Conservation (phyloP, 2,329 filamentous ascomycete genomes). For the Fusarium sp. region DNA sequence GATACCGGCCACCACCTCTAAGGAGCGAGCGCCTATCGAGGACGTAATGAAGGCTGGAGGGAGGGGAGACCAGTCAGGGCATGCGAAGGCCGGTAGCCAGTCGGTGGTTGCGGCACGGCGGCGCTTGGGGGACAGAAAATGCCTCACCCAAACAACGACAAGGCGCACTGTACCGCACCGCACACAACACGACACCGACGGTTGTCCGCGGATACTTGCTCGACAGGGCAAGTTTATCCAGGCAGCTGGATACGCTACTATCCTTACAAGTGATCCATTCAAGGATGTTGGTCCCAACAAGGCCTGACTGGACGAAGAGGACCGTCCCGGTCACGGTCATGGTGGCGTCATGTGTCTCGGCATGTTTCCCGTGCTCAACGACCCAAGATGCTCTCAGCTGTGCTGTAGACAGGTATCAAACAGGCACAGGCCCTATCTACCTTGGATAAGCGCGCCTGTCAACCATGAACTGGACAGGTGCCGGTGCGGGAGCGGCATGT, state of each 20-base stretch:
- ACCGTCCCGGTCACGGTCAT: slow-evolving; percentile 11
- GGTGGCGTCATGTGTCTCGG: slow-evolving; percentile 37
- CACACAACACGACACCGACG: slow-evolving; percentile 3
- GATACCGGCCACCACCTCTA: slow-evolving; percentile 23
- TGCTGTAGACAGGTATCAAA: not conserved
- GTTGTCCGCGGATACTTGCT: slow-evolving; percentile 33
- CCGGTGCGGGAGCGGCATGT: not conserved
- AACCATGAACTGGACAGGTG: not conserved
- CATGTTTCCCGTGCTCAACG: slow-evolving; percentile 23
- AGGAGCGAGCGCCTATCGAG: not conserved
- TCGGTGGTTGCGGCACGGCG: slow-evolving; percentile 30
- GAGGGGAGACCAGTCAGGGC: not conserved
- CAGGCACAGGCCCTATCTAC: not conserved
- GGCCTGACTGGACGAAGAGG: slow-evolving; percentile 5
- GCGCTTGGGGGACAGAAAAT: slow-evolving; percentile 39
- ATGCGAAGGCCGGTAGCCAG: not conserved
- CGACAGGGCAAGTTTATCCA: slow-evolving; percentile 30
- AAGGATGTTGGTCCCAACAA: slow-evolving; percentile 21
- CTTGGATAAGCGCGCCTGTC: slow-evolving; percentile 30
- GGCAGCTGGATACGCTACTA: slow-evolving; percentile 20
- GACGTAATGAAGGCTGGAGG: slow-evolving; percentile 2
- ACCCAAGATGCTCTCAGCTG: slow-evolving; percentile 13
- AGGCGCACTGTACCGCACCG: not conserved
- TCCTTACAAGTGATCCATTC: not conserved
- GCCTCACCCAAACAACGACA: slow-evolving; percentile 33